phyloP scores from a whole-genome alignment of 306 rosid species.

The Senna tora region DNA sequence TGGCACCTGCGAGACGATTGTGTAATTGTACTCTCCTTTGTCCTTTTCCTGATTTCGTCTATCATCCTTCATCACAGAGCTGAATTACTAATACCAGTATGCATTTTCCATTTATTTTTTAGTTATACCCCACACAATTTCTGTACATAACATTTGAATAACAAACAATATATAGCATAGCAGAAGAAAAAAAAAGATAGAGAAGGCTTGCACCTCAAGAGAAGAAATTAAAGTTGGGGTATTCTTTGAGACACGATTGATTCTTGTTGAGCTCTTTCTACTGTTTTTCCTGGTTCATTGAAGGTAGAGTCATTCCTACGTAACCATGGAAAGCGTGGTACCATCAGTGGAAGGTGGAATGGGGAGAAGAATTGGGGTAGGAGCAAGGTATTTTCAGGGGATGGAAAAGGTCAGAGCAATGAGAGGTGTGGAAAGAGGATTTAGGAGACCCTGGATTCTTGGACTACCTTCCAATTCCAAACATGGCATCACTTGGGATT shows the following conservation, averaged over 20 bases:
- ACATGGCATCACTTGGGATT: not conserved
- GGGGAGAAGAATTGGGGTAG: constrained; percentile 26
- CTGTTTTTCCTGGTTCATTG: not conserved
- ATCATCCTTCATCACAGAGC: not conserved
- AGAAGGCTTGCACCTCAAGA: not conserved
- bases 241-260: too few relatives aligned
- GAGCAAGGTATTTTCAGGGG: constrained; percentile 35
- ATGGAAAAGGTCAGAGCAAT: constrained; percentile 3
- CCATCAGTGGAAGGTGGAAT: constrained; percentile 17
- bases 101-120: not conserved
- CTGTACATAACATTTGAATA: not conserved
- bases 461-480: not conserved
- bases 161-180: too few relatives aligned
- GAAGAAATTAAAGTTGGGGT: too few relatives aligned
- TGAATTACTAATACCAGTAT: not conserved
- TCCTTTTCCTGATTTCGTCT: not conserved
- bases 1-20: not conserved
- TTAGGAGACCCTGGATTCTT: constrained; percentile 26
- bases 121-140: not conserved
- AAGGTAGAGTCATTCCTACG: not conserved
- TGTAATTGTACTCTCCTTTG: not conserved
- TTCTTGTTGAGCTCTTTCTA: too few relatives aligned
- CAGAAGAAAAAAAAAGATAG: not conserved
- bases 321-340: constrained; percentile 33
- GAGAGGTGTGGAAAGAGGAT: constrained; percentile 36